These are phyloP conservation scores for Arthroderma uncinatum DNA, from an alignment of 2,329 filamentous ascomycete species.

Conservation along the genomic window DNA sequence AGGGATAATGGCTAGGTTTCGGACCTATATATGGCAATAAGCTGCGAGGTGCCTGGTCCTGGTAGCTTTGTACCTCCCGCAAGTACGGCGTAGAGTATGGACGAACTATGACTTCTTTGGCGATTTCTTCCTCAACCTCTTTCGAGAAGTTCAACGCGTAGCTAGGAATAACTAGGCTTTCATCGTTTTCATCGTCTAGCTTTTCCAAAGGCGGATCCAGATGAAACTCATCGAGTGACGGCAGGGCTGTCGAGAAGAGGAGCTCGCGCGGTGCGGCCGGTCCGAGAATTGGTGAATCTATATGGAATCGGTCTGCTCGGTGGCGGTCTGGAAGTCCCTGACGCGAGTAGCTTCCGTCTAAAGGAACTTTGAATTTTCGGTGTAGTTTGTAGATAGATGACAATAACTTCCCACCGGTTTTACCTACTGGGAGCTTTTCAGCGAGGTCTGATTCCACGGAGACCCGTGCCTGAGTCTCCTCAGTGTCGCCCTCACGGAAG, in stretches of 20 bases:
- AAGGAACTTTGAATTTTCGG: conserved; percentile 6
- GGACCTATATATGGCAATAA: conserved; percentile 18
- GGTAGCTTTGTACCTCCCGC: conserved; percentile 21
- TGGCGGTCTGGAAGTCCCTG: not conserved
- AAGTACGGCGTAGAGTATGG: conserved; percentile 18
- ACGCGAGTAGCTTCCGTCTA: not conserved
- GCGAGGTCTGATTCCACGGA: not conserved
- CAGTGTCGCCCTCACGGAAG: not conserved
- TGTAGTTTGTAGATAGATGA: conserved; percentile 18
- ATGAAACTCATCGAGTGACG: conserved; percentile 21
- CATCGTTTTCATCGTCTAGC: conserved; percentile 32
- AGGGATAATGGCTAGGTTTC: conserved; percentile 13
- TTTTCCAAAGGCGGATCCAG: conserved; percentile 27
- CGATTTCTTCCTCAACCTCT: conserved; percentile 14
- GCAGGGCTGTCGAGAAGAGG: conserved; percentile 24
- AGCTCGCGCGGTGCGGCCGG: conserved; percentile 38
- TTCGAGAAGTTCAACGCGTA: conserved; percentile 24
- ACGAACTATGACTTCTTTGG: conserved; percentile 21
- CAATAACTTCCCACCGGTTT: conserved; percentile 23
- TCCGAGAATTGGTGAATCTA: conserved; percentile 37
- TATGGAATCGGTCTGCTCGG: conserved; percentile 11
- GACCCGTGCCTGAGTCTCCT: too few relatives aligned
- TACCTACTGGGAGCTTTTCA: conserved; percentile 28
- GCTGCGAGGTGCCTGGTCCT: conserved; percentile 13
- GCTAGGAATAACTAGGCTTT: conserved; percentile 33